A percentile compares a stretch with the other conserved stretches of the same genome.
phyloP scores from a whole-genome alignment of 148 eudicot species.

The Heliosperma pusillum region DNA sequence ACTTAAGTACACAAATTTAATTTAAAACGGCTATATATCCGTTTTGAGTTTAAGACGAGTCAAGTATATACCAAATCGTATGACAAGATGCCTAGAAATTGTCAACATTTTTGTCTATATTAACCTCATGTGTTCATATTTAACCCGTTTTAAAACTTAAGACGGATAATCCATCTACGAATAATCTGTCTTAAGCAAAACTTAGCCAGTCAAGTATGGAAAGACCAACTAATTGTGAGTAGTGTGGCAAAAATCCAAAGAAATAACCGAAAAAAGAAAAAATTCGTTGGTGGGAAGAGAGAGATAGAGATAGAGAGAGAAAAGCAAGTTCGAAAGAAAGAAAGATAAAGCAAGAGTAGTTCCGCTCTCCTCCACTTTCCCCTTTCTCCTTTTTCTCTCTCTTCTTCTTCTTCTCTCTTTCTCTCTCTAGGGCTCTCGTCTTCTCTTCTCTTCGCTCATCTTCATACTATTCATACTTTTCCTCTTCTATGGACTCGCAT shows the following conservation, averaged over 20 bases:
- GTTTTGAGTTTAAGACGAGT: too few species aligned
- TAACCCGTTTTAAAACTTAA: too few species aligned
- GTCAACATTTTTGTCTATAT: too few species aligned
- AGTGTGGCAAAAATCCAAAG: not conserved
- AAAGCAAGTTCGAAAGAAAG: constrained; percentile 1
- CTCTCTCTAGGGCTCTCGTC: constrained; percentile 20
- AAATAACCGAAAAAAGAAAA: constrained; percentile 11
- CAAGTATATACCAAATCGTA: too few species aligned
- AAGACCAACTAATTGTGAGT: too few species aligned
- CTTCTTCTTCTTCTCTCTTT: constrained; percentile 1
- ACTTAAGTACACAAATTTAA: too few species aligned
- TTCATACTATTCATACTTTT: not conserved
- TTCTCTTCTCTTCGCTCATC: constrained; percentile 22
- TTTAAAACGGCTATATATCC: too few species aligned
- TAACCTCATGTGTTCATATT: too few species aligned
- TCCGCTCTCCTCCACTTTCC: constrained; percentile 32
- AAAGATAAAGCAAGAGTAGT: constrained; percentile 22
- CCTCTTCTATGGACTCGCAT: constrained; percentile 19
- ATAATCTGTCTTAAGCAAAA: too few species aligned
- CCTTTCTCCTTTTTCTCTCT: constrained; percentile 30
- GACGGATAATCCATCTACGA: too few species aligned
- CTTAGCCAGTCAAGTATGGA: too few species aligned
- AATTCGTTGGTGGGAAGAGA: constrained; percentile 26
- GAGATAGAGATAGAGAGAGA: constrained; percentile 10
- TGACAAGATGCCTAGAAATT: too few species aligned